Percentiles rank a stretch among this genome's conserved stretches.
Conservation (phyloP, 2,329 filamentous ascomycete genomes). For the Meredithiella fracta region DNA sequence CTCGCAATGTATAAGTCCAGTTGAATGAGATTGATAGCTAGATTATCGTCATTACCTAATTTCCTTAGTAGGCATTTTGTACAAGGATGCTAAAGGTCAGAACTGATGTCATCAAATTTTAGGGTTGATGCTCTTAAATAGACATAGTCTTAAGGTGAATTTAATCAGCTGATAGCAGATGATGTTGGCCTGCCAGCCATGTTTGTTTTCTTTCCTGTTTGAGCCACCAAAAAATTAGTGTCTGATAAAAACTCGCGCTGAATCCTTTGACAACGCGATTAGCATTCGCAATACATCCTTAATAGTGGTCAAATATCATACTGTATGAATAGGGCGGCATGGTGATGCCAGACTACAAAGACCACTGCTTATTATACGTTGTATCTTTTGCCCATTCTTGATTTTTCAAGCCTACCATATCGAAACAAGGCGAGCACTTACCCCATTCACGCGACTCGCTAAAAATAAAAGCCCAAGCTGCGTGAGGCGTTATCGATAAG, state of each 20-base stretch:
- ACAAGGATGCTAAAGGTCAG: background rate
- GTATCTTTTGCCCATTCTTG: no score
- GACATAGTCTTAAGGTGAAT: background rate
- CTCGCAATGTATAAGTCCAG: no score
- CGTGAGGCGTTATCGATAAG: background rate
- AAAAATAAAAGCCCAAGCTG: background rate
- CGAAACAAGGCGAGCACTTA: no score
- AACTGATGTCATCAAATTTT: background rate
- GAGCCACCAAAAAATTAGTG: background rate
- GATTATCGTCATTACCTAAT: no score
- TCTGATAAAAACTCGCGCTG: background rate
- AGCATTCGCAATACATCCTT: background rate
- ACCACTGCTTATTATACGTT: no score
- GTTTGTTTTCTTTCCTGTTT: conserved; percentile 9
- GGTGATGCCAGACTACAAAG: no score
- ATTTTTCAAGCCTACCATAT: no score
- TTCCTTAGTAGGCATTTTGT: no score
- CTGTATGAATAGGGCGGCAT: background rate
- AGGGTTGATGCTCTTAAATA: background rate
- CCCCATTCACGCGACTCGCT: no score
- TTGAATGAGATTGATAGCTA: no score
- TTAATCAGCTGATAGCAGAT: background rate
- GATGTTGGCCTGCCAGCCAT: conserved; percentile 6
- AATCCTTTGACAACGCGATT: background rate
- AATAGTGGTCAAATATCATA: background rate